Evolutionary conservation across 768 basidiomycete genomes (phyloP).

Genomic region (Crucibulum laeve): DNA sequence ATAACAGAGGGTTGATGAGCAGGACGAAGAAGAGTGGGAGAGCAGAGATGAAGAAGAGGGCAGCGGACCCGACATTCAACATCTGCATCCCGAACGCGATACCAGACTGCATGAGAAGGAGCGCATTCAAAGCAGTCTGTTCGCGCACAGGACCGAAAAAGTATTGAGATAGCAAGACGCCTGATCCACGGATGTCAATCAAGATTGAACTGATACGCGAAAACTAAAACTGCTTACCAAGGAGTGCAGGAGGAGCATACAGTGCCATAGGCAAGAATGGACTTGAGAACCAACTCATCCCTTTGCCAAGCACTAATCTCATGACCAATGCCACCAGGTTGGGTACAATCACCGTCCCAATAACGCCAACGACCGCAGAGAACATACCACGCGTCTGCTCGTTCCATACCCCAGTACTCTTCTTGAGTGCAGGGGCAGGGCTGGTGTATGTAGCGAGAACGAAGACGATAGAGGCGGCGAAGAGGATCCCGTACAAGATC

Average conservation of each 20-base stretch:
- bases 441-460: constrained; percentile 31
- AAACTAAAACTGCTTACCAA: constrained; percentile 43
- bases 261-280: constrained; percentile 63
- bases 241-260: constrained; percentile 70
- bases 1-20: constrained; percentile 41
- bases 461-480: constrained; percentile 41
- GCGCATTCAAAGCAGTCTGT: constrained; percentile 52
- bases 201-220: not conserved
- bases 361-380: constrained; percentile 45
- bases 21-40: constrained; percentile 54
- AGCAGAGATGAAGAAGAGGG: constrained; percentile 62
- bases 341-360: constrained; percentile 57
- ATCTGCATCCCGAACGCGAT: constrained; percentile 59
- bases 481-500: constrained; percentile 52
- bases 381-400: constrained; percentile 39
- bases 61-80: constrained; percentile 70
- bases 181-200: constrained; percentile 29
- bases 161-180: constrained; percentile 59
- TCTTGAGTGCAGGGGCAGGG: constrained; percentile 25
- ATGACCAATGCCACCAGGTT: constrained; percentile 74
- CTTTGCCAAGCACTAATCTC: constrained; percentile 52
- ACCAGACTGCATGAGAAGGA: constrained; percentile 56
- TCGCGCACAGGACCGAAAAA: constrained; percentile 53
- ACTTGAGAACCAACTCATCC: constrained; percentile 83
- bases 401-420: constrained; percentile 26